phyloP scores from a whole-genome alignment of 305 asterid genomes.

The Fraxinus greggii region DNA sequence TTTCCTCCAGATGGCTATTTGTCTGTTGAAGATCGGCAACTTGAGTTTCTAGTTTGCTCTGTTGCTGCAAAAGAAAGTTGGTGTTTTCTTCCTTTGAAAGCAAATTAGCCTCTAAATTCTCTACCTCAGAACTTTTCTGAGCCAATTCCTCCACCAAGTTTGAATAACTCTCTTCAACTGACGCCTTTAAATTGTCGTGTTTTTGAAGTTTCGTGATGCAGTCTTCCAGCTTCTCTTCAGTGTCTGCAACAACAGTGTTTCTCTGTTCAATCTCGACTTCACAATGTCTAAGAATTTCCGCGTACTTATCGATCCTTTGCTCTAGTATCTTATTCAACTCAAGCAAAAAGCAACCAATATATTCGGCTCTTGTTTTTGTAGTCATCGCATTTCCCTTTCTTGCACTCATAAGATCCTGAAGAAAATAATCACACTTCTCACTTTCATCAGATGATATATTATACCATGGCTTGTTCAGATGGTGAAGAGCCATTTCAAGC shows the following conservation, averaged over 20 bases:
- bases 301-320: slow-evolving; percentile 43
- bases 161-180: slow-evolving; percentile 39
- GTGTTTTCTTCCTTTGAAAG: slow-evolving; percentile 35
- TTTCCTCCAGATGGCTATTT: slow-evolving; percentile 40
- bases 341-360: slow-evolving; percentile 34
- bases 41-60: slow-evolving; percentile 41
- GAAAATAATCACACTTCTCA: slow-evolving; percentile 25
- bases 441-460: slow-evolving; percentile 22
- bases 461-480: slow-evolving; percentile 46
- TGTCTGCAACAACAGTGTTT: slow-evolving; percentile 35
- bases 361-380: slow-evolving; percentile 25
- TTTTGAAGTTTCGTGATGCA: slow-evolving; percentile 37
- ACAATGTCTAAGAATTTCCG: slow-evolving; percentile 24
- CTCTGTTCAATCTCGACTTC: slow-evolving; percentile 45
- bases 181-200: slow-evolving; percentile 38
- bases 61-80: slow-evolving; percentile 23
- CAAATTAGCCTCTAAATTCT: slow-evolving; percentile 34
- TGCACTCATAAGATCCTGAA: slow-evolving; percentile 28
- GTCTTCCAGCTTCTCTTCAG: slow-evolving; percentile 41
- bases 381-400: slow-evolving; percentile 19
- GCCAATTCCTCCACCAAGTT: slow-evolving; percentile 43
- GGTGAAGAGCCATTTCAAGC: slow-evolving; percentile 44
- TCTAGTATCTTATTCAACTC: slow-evolving; percentile 68
- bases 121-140: slow-evolving; percentile 33
- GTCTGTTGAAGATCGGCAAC: slow-evolving; percentile 42